Percentiles rank a stretch among this genome's conserved stretches.
Conservation (phyloP, 2,329 filamentous ascomycete genomes). For the Teratosphaeria zuluensis region DNA sequence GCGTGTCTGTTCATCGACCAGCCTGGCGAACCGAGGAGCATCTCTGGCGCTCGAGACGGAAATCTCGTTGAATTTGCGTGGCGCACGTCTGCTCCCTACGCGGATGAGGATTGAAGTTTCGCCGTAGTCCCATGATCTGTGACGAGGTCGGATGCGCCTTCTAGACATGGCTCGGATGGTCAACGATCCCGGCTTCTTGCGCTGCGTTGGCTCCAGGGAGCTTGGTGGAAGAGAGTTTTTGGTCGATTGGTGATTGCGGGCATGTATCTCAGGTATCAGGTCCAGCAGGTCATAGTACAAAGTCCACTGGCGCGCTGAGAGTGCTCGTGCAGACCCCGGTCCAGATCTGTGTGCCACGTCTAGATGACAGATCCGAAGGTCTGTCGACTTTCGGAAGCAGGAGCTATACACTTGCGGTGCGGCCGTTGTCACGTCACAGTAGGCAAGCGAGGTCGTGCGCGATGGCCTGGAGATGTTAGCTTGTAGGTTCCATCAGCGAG, state of each 20-base stretch:
- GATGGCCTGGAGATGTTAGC: too few species aligned
- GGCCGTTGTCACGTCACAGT: too few species aligned
- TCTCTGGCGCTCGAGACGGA: slow-evolving; percentile 18
- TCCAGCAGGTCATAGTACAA: not conserved
- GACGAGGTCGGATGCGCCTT: slow-evolving; percentile 9
- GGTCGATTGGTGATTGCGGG: not conserved
- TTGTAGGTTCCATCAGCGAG: too few species aligned
- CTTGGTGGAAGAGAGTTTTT: not conserved
- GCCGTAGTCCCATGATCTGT: slow-evolving; percentile 14
- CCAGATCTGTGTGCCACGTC: not conserved
- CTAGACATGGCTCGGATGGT: not conserved
- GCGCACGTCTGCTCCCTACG: slow-evolving; percentile 21
- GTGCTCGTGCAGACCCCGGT: not conserved
- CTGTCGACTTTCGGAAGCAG: too few species aligned
- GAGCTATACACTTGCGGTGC: too few species aligned
- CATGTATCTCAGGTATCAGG: not conserved
- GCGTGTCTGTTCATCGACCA: slow-evolving; percentile 24
- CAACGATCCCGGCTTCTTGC: not conserved
- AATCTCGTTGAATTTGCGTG: slow-evolving; percentile 21
- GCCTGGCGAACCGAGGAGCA: slow-evolving; percentile 19
- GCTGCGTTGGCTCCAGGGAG: not conserved
- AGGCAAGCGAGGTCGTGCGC: too few species aligned
- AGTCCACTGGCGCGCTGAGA: not conserved
- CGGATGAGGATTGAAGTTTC: slow-evolving; percentile 19
- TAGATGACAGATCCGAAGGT: not conserved